These are phyloP conservation scores for Stagonosporopsis tanaceti DNA, from an alignment of 2,329 filamentous ascomycete genomes.

Conservation along the genomic window DNA sequence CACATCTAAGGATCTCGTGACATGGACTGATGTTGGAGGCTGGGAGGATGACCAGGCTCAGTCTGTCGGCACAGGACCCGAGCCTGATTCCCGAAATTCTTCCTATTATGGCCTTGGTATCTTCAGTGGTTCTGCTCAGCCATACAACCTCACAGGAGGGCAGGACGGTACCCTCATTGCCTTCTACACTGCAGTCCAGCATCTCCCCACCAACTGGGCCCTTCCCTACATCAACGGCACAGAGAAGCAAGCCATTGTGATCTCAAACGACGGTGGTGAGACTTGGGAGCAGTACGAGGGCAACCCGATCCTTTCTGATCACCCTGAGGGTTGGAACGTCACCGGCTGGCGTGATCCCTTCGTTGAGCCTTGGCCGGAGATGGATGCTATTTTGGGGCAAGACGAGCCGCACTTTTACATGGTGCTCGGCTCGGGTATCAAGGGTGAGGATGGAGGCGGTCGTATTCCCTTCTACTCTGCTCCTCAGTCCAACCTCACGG, in stretches of 20 bases:
- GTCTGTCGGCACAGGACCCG: constrained; percentile 51
- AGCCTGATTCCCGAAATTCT: constrained; percentile 38
- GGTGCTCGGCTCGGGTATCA: constrained; percentile 58
- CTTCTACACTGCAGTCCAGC: constrained; percentile 58
- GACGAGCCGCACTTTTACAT: constrained; percentile 56
- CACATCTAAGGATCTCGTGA: constrained; percentile 59
- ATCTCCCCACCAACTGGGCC: constrained; percentile 56
- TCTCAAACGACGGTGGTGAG: constrained; percentile 55
- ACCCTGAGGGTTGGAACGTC: constrained; percentile 56
- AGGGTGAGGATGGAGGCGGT: constrained; percentile 55
- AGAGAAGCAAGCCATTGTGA: constrained; percentile 57
- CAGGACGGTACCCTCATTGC: constrained; percentile 55
- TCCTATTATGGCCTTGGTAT: constrained; percentile 61
- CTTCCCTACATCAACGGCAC: constrained; percentile 55
- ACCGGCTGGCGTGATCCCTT: constrained; percentile 49
- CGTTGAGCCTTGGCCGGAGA: constrained; percentile 50
- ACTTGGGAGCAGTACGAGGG: constrained; percentile 58
- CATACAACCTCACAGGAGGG: constrained; percentile 58
- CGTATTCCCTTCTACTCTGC: constrained; percentile 58
- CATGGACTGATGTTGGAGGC: constrained; percentile 55
- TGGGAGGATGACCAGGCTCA: constrained; percentile 56
- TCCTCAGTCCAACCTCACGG: constrained; percentile 53
- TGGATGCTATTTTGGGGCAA: constrained; percentile 53
- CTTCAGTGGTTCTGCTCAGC: constrained; percentile 61
- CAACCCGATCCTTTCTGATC: constrained; percentile 55